Conservation (phyloP, 345 rosid genomes). For the Citrus hindsii region DNA sequence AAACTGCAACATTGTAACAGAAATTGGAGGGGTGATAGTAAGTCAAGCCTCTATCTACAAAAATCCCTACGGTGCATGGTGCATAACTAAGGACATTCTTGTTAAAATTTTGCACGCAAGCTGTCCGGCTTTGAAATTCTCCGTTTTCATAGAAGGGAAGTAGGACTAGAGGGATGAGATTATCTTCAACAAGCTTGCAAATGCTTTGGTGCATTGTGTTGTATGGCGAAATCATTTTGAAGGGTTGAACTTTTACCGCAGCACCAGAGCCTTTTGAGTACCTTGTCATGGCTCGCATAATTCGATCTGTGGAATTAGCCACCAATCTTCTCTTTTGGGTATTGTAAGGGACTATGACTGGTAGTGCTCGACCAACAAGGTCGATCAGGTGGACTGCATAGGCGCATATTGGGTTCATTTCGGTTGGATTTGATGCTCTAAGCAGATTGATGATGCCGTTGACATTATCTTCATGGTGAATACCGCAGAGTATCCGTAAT, state of each 20-base stretch:
- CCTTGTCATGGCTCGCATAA: slow-evolving; percentile 28
- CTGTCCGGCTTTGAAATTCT: not conserved
- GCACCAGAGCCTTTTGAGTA: not conserved
- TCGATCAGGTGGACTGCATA: slow-evolving; percentile 19
- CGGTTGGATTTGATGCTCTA: slow-evolving; percentile 20
- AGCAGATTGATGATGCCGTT: slow-evolving; percentile 25
- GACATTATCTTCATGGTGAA: slow-evolving; percentile 31
- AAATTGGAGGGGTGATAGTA: not conserved
- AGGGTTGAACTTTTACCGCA: slow-evolving; percentile 14
- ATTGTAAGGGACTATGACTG: slow-evolving; percentile 20
- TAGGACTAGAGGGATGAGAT: slow-evolving; percentile 16
- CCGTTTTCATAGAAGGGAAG: slow-evolving; percentile 19
- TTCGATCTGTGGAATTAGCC: slow-evolving; percentile 1
- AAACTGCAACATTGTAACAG: slow-evolving; percentile 8
- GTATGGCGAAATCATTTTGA: slow-evolving; percentile 18
- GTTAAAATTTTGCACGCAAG: not conserved
- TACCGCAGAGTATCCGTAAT: slow-evolving; percentile 26
- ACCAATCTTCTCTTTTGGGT: not conserved
- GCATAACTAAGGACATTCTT: slow-evolving; percentile 11
- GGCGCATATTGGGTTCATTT: slow-evolving; percentile 8
- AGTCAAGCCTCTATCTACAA: slow-evolving; percentile 17
- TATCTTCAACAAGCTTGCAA: slow-evolving; percentile 26
- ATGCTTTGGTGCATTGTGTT: slow-evolving; percentile 31
- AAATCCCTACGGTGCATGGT: slow-evolving; percentile 33
- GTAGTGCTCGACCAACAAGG: slow-evolving; percentile 24